Evolutionary conservation across 108 stramenopile genomes (phyloP).

Genomic region (Conticribra guillardii): DNA sequence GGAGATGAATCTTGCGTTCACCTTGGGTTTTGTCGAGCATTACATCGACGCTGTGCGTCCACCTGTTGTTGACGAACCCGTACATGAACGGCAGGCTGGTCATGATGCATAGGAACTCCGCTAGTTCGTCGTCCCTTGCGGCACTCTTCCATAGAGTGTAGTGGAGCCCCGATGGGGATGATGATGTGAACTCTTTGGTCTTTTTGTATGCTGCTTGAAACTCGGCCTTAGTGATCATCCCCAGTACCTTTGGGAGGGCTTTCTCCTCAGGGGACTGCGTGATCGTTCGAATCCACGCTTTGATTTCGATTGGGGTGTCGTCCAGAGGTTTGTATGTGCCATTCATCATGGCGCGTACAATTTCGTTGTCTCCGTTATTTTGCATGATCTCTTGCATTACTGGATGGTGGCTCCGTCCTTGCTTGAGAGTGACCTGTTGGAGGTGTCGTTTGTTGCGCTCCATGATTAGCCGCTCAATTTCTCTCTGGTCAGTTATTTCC

Average conservation of each 20-base stretch:
- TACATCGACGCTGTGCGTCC: too few relatives aligned
- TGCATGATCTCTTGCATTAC: neutral
- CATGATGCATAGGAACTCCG: too few relatives aligned
- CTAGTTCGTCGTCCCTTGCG: neutral
- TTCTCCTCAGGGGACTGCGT: neutral
- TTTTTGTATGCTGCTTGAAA: constrained; percentile 10
- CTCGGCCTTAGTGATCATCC: constrained; percentile 5
- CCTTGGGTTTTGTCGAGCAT: constrained; percentile 43
- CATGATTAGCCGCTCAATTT: neutral
- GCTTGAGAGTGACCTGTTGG: neutral
- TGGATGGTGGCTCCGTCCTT: neutral
- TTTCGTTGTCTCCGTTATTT: neutral
- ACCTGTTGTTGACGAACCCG: too few relatives aligned
- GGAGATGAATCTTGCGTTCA: constrained; percentile 8
- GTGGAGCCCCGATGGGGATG: constrained; percentile 10
- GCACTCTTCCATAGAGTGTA: too few relatives aligned
- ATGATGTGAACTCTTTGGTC: constrained; percentile 12
- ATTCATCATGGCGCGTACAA: neutral
- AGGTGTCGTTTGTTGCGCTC: constrained; percentile 21
- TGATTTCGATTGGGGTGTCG: neutral
- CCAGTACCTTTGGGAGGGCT: neutral
- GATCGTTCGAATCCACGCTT: neutral
- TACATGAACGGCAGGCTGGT: too few relatives aligned
- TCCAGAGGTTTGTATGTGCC: neutral
- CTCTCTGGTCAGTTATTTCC: neutral